phyloP scores from a whole-genome alignment of 1,284 basidiomycete genomes.

The Cutaneotrichosporon dermatis region DNA sequence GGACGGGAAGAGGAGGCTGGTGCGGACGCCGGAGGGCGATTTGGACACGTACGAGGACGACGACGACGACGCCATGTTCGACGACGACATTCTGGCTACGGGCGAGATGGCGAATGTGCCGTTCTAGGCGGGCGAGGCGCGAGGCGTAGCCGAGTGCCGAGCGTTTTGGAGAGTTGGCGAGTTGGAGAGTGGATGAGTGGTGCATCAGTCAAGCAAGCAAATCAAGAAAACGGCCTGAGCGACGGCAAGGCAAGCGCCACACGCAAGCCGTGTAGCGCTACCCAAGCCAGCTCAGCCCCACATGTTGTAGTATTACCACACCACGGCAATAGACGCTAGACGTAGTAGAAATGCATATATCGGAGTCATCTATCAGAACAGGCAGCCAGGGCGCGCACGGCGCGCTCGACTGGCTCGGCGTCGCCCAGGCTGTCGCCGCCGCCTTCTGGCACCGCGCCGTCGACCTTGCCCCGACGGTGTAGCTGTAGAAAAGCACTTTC shows the following conservation, averaged over 20 bases:
- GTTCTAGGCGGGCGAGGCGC: conserved; percentile 48
- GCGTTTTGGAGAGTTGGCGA: too few species aligned
- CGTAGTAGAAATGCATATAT: conserved; percentile 2
- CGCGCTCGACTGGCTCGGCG: not conserved
- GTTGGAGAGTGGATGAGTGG: too few species aligned
- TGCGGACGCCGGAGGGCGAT: not conserved
- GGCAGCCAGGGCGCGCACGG: not conserved
- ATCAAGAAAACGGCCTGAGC: too few species aligned
- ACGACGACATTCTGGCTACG: conserved; percentile 72
- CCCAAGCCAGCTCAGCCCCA: too few species aligned
- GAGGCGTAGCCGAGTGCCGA: too few species aligned
- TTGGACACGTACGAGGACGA: conserved; percentile 5
- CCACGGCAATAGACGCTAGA: not conserved
- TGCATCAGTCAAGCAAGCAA: too few species aligned
- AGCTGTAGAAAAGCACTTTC: conserved; percentile 78
- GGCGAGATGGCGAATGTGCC: conserved; percentile 81
- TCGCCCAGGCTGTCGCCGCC: too few species aligned
- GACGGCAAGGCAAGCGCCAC: too few species aligned
- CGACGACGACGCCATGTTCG: conserved; percentile 53
- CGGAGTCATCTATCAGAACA: not conserved
- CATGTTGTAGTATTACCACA: too few species aligned
- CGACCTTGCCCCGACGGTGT: not conserved
- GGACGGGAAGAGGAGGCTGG: too few species aligned
- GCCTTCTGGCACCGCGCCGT: not conserved
- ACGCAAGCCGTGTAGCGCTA: too few species aligned